phyloP scores from a whole-genome alignment of 2,329 filamentous ascomycete genomes.

The Truncatella angustata region DNA sequence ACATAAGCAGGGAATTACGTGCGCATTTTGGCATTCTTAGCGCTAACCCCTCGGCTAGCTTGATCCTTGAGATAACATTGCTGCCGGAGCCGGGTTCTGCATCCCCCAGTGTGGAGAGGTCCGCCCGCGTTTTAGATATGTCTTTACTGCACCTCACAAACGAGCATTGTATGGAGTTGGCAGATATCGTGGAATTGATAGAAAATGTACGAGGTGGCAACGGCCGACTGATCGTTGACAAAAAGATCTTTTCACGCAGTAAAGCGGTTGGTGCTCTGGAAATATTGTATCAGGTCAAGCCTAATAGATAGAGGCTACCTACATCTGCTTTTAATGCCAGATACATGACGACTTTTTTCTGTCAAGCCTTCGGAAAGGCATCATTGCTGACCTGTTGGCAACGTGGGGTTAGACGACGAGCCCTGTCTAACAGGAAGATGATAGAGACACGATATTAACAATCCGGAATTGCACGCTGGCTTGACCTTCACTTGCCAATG shows the following conservation, averaged over 20 bases:
- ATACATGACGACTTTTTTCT: too few relatives aligned
- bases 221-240: not conserved
- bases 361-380: too few relatives aligned
- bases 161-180: conserved; percentile 18
- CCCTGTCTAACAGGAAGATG: too few relatives aligned
- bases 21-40: conserved; percentile 31
- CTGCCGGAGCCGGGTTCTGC: conserved; percentile 21
- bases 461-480: too few relatives aligned
- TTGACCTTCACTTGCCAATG: too few relatives aligned
- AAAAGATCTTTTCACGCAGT: not conserved
- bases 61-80: conserved; percentile 26
- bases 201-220: not conserved
- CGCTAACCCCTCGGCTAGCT: conserved; percentile 18
- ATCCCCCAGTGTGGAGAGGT: conserved; percentile 18
- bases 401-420: too few relatives aligned
- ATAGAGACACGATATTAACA: too few relatives aligned
- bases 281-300: conserved; percentile 1
- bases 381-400: too few relatives aligned
- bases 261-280: not conserved
- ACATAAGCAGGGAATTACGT: conserved; percentile 25
- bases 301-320: too few relatives aligned
- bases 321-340: too few relatives aligned
- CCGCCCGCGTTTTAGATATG: conserved; percentile 27
- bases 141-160: conserved; percentile 27
- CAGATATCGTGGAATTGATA: not conserved